Evolutionary conservation across 129 eudicot genomes (phyloP).

Genomic region (Flaveria robusta): DNA sequence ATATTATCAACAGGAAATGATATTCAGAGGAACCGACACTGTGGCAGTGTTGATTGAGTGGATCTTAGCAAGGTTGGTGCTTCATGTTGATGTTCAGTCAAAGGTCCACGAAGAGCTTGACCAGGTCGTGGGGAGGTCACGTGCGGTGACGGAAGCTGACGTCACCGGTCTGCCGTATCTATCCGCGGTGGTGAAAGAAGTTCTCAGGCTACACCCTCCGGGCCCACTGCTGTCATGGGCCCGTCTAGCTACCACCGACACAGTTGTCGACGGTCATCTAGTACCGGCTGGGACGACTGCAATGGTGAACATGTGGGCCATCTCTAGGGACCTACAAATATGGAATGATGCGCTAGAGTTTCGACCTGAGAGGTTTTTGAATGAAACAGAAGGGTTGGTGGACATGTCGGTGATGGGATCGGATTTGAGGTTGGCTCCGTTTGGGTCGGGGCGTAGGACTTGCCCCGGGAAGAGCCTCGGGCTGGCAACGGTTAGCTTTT

Average conservation of each 20-base stretch:
- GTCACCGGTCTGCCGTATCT: slow-evolving; percentile 54
- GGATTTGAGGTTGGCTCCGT: slow-evolving; percentile 84
- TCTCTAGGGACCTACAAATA: slow-evolving; percentile 62
- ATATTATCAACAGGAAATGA: slow-evolving; percentile 66
- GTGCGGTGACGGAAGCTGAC: slow-evolving; percentile 65
- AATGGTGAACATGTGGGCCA: slow-evolving; percentile 97
- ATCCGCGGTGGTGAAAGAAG: slow-evolving; percentile 82
- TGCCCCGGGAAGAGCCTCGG: slow-evolving; percentile 86
- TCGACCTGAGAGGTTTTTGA: slow-evolving; percentile 69
- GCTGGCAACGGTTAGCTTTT: slow-evolving; percentile 63
- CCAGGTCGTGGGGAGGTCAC: slow-evolving; percentile 66
- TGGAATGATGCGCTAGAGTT: slow-evolving; percentile 73
- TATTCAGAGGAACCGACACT: slow-evolving; percentile 94
- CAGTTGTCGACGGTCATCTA: slow-evolving; percentile 61
- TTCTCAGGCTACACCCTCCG: slow-evolving; percentile 86
- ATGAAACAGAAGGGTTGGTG: neutral
- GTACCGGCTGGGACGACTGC: slow-evolving; percentile 84
- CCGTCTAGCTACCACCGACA: slow-evolving; percentile 63
- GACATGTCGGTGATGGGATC: slow-evolving; percentile 77
- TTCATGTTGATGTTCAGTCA: slow-evolving; percentile 70
- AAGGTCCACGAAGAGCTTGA: slow-evolving; percentile 73
- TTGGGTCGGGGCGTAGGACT: slow-evolving; percentile 82
- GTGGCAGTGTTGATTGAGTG: slow-evolving; percentile 87
- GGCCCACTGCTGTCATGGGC: slow-evolving; percentile 94
- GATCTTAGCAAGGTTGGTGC: slow-evolving; percentile 79